phyloP scores from a whole-genome alignment of 139 green algal species.

The Micromonas pusilla region DNA sequence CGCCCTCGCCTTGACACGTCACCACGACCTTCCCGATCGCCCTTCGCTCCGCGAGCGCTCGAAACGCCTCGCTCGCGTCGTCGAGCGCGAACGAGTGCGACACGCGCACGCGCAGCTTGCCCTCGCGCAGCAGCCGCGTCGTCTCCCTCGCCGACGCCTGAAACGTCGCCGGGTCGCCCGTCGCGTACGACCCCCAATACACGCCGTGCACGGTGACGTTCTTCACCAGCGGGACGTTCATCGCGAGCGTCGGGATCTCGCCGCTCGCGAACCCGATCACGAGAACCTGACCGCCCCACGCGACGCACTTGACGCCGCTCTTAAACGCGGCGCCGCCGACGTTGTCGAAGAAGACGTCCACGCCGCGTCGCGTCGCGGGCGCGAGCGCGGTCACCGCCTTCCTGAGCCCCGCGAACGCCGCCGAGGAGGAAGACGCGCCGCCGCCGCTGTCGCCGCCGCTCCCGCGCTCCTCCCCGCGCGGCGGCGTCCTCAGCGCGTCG shows the following conservation, averaged over 20 bases:
- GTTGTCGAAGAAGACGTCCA: slow-evolving; percentile 75
- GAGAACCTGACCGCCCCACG: slow-evolving; percentile 72
- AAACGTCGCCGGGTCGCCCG: slow-evolving; percentile 50
- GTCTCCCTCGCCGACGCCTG: slow-evolving; percentile 49
- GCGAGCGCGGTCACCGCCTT: background rate
- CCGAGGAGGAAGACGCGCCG: too few species aligned
- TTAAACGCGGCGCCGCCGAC: slow-evolving; percentile 65
- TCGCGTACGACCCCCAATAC: slow-evolving; percentile 70
- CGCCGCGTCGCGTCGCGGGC: slow-evolving; percentile 31
- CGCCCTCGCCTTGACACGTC: background rate
- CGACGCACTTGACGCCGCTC: slow-evolving; percentile 52
- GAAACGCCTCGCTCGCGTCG: slow-evolving; percentile 50
- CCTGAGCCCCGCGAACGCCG: background rate
- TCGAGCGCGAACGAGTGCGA: slow-evolving; percentile 44
- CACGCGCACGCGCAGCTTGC: slow-evolving; percentile 43
- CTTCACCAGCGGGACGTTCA: slow-evolving; percentile 80
- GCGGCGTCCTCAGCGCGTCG: background rate
- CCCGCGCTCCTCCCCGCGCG: too few species aligned
- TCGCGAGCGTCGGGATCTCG: slow-evolving; percentile 56
- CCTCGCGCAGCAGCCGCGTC: slow-evolving; percentile 44
- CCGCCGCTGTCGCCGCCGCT: too few species aligned
- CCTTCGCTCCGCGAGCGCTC: slow-evolving; percentile 44
- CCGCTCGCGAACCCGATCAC: slow-evolving; percentile 76
- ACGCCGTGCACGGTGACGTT: slow-evolving; percentile 73
- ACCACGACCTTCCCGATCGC: slow-evolving; percentile 64